Evolutionary conservation across 345 rosid genomes (phyloP).

Genomic region (Brassica carinata): DNA sequence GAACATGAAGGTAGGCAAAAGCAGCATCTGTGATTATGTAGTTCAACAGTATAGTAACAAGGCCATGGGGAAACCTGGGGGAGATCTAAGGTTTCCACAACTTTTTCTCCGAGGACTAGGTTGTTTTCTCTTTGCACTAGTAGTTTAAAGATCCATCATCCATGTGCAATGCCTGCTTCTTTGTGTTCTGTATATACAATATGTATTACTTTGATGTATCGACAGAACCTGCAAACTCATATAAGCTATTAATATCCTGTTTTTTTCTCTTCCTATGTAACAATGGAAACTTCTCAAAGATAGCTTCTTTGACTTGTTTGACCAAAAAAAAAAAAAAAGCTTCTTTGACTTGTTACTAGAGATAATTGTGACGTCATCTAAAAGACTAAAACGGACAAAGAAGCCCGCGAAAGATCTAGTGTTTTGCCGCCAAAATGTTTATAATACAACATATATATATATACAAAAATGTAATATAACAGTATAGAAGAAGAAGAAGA

Average conservation of each 20-base stretch:
- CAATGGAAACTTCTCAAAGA: conserved; percentile 3
- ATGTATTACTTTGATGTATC: conserved; percentile 19
- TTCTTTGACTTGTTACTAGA: not conserved
- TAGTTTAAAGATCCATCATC: not conserved
- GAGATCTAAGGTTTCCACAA: conserved; percentile 7
- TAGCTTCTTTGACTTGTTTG: too few relatives aligned
- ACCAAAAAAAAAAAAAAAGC: too few relatives aligned
- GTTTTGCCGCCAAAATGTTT: conserved; percentile 32
- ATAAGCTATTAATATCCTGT: not conserved
- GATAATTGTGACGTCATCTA: conserved; percentile 16
- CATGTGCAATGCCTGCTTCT: conserved; percentile 6
- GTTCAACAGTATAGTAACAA: conserved; percentile 26
- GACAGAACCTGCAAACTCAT: conserved; percentile 18
- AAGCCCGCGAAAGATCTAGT: conserved; percentile 29
- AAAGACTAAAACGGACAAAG: not conserved
- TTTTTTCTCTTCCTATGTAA: not conserved
- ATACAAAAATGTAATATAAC: not conserved
- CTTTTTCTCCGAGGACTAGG: conserved; percentile 14
- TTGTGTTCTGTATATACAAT: conserved; percentile 26
- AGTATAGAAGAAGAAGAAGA: not conserved
- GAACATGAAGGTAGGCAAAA: conserved; percentile 9
- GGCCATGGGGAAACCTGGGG: not conserved
- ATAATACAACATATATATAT: not conserved
- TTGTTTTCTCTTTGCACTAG: not conserved
- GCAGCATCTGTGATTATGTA: conserved; percentile 8